Evolutionary conservation across 768 basidiomycete genomes (phyloP).

Genomic region (Pulveroboletus ravenelii): DNA sequence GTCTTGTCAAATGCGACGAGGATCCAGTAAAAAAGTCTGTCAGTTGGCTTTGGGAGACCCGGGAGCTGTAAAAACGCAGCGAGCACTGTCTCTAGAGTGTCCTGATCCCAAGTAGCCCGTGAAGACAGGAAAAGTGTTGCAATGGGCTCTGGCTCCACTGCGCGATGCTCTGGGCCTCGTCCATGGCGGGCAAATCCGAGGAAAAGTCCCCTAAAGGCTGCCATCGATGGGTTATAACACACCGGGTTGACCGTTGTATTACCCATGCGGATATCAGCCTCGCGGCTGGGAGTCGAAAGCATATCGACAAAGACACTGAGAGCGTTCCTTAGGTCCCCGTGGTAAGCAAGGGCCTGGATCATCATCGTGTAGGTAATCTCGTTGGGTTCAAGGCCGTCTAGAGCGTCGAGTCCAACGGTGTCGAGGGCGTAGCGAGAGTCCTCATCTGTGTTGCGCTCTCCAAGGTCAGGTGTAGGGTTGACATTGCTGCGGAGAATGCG

Average conservation of each 20-base stretch:
- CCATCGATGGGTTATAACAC: conserved; percentile 41
- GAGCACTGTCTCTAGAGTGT: conserved; percentile 55
- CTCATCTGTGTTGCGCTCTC: conserved; percentile 34
- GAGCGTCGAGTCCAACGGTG: conserved; percentile 43
- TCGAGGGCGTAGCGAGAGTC: conserved; percentile 37
- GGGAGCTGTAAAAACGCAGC: conserved; percentile 59
- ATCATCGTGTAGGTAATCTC: conserved; percentile 61
- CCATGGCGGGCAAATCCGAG: conserved; percentile 69
- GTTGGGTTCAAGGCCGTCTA: conserved; percentile 48
- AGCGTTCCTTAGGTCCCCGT: conserved; percentile 56
- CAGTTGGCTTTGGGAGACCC: conserved; percentile 37
- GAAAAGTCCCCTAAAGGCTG: conserved; percentile 68
- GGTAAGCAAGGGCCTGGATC: conserved; percentile 67
- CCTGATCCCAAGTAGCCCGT: conserved; percentile 46
- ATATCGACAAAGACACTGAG: conserved; percentile 65
- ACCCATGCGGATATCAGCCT: conserved; percentile 29
- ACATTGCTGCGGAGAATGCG: conserved; percentile 55
- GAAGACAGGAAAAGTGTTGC: conserved; percentile 9
- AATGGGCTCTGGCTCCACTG: background rate
- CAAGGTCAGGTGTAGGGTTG: conserved; percentile 32
- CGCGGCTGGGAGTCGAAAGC: conserved; percentile 43
- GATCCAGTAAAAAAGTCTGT: conserved; percentile 58
- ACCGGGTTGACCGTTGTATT: conserved; percentile 27
- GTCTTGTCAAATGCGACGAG: conserved; percentile 59
- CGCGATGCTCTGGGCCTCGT: conserved; percentile 14